Percentiles rank a stretch among this genome's conserved stretches.
Evolutionary conservation across 1,139 yeast species (phyloP).

Genomic region (Pichia sp.): DNA sequence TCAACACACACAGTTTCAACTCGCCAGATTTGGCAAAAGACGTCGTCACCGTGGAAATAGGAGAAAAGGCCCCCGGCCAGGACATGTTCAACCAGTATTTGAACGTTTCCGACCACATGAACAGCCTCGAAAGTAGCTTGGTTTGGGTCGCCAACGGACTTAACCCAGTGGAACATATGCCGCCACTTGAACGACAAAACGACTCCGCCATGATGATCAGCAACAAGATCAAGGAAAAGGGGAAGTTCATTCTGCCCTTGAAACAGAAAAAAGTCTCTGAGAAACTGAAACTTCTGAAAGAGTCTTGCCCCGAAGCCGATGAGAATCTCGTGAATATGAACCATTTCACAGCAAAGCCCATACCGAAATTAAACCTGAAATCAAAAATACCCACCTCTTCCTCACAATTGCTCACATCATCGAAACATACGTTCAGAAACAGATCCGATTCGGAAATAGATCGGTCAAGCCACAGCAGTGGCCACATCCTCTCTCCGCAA

Average conservation of each 20-base stretch:
- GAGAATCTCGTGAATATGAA: background rate
- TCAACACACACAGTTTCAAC: background rate
- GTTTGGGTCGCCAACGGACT: background rate
- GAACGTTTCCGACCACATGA: background rate
- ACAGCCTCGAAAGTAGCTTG: background rate
- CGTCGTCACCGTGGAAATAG: background rate
- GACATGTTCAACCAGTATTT: conserved; percentile 1
- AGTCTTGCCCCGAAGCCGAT: background rate
- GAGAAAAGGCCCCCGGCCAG: background rate
- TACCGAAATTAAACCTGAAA: background rate
- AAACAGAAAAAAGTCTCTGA: conserved; percentile 3
- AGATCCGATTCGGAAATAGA: background rate
- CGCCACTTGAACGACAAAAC: background rate
- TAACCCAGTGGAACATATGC: background rate
- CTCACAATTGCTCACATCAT: background rate
- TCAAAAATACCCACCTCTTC: background rate
- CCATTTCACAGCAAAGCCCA: background rate
- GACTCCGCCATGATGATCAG: background rate
- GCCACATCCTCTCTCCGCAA: background rate
- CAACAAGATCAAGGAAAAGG: background rate
- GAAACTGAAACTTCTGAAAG: background rate
- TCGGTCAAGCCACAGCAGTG: background rate
- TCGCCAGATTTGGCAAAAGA: background rate
- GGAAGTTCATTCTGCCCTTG: background rate
- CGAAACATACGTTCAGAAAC: background rate